Base-by-base conservation (phyloP, 1,139 yeast species). In the Kodamaea fungicola region DNA sequence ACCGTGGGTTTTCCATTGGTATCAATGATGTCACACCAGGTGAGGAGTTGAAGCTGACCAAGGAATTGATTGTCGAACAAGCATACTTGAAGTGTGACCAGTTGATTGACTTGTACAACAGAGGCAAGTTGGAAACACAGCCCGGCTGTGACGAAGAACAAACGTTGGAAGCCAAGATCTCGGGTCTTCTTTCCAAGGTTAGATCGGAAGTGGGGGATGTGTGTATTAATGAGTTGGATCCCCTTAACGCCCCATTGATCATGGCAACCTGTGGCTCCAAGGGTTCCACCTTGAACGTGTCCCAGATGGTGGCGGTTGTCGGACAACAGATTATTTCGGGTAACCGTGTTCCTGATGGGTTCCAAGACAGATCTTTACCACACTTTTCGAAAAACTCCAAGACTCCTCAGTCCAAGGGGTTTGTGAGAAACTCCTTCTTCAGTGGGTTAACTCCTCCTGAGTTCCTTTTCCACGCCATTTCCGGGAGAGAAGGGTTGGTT, bases 251-350 rank as follows among this genome's bases (percentile, higher is more conserved):
- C 27, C 98, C 98, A 29, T 76, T 94, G 56, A 90, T 94, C 57
- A 94, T 94, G 99, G 97, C 98, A 8, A 88, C 96, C 1, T 92
- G 98, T 76, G 99, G 99, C 51, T 92, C 98, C 34, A 94, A 94
- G 62, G 99, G 98, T 63, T 92, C 98, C 30, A 89, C 97, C 0
- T 77, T 94, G 48, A 94, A 94, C 62, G 98, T 94, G 31, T 92
- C 98, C 8, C 99, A 94, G 67, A 94, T 94, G 99, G 98, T 94
- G 74, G 98, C 99, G 0, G 97, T 94, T 59, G 99, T 94, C 34
- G 99, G 99, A 42, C 99, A 94, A 66, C 99, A 94, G 63, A 94
- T 94, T 70, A 94, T 94, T 52, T 82, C 96, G 4, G 99, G 99
- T 63, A 86, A 87, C 58, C 96, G 99, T 76, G 98, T 94, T 49